Evolutionary conservation across 495 filamentous ascomycete species (phyloP).

Genomic region (Geopyxis carbonaria): DNA sequence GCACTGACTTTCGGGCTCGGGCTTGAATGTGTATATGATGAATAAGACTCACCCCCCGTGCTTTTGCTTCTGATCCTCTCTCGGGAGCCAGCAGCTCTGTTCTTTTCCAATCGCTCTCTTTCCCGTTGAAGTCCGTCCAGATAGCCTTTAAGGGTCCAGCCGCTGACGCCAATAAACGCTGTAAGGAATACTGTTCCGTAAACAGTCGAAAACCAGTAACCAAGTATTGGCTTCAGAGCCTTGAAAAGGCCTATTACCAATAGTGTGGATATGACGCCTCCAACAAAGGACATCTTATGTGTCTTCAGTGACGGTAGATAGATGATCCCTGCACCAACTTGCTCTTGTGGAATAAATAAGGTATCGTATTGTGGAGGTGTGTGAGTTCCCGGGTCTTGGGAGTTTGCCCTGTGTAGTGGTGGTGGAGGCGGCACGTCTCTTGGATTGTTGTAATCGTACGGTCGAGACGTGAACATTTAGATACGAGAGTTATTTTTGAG

Average conservation of each 20-base stretch:
- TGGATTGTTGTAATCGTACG: slow-evolving; percentile 6
- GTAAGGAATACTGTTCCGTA: slow-evolving; percentile 3
- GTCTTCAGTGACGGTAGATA: slow-evolving; percentile 80
- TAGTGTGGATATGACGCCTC: slow-evolving; percentile 60
- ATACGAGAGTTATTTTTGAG: neutral
- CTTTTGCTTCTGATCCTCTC: slow-evolving; percentile 1
- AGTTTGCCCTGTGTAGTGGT: slow-evolving; percentile 13
- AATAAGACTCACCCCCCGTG: slow-evolving; percentile 6
- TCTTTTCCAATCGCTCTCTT: slow-evolving; percentile 1
- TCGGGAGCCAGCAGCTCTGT: slow-evolving; percentile 1
- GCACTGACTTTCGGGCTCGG: slow-evolving; percentile 5
- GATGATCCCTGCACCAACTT: slow-evolving; percentile 73
- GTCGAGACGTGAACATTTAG: neutral
- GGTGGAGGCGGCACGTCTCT: slow-evolving; percentile 22
- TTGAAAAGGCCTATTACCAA: slow-evolving; percentile 47
- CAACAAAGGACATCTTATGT: slow-evolving; percentile 77
- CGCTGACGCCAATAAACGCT: slow-evolving; percentile 8
- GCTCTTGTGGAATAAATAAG: slow-evolving; percentile 91
- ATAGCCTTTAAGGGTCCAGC: slow-evolving; percentile 8
- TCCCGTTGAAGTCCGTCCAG: neutral
- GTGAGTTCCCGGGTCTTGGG: slow-evolving; percentile 24
- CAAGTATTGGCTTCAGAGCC: slow-evolving; percentile 41
- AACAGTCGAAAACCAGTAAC: neutral
- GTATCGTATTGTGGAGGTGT: slow-evolving; percentile 67
- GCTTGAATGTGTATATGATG: slow-evolving; percentile 4